Evolutionary conservation across 2,329 filamentous ascomycete species (phyloP).

Genomic region (Diplocarpon rosae): DNA sequence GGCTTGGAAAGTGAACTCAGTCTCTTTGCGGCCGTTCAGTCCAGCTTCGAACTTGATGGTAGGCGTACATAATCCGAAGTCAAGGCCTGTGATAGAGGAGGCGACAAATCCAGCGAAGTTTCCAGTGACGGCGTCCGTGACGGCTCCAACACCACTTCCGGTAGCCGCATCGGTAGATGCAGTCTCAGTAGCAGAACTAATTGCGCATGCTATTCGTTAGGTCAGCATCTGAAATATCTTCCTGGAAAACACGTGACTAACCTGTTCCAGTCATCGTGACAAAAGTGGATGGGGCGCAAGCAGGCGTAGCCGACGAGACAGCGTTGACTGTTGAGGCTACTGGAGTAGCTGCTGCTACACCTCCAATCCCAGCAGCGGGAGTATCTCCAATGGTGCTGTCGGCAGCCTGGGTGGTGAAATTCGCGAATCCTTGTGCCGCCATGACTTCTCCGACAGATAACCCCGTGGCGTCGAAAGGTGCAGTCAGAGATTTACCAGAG

Average conservation of each 20-base stretch:
- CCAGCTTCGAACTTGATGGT: slow-evolving; percentile 47
- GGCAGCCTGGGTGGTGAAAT: slow-evolving; percentile 38
- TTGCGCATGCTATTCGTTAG: no score
- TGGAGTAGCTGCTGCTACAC: background rate
- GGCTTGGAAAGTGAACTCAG: slow-evolving; percentile 58
- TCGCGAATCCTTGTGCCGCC: slow-evolving; percentile 48
- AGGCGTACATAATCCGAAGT: slow-evolving; percentile 40
- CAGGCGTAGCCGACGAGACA: background rate
- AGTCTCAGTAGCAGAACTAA: background rate
- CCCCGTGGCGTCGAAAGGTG: slow-evolving; percentile 47
- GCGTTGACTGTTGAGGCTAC: background rate
- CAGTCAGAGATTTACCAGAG: slow-evolving; percentile 39
- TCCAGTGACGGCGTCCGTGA: slow-evolving; percentile 8
- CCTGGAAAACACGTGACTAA: no score
- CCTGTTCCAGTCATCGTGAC: no score
- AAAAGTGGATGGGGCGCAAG: no score
- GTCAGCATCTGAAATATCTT: no score
- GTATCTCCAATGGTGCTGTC: slow-evolving; percentile 30
- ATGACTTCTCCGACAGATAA: slow-evolving; percentile 55
- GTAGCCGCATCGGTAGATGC: slow-evolving; percentile 3
- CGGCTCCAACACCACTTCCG: slow-evolving; percentile 3
- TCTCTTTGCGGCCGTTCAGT: slow-evolving; percentile 37
- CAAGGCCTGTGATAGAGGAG: slow-evolving; percentile 26
- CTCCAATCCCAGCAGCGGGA: slow-evolving; percentile 14
- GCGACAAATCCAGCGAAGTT: slow-evolving; percentile 12